These are phyloP conservation scores for Haplographium delicatum DNA, from an alignment of 495 filamentous ascomycete genomes.

Conservation along the genomic window DNA sequence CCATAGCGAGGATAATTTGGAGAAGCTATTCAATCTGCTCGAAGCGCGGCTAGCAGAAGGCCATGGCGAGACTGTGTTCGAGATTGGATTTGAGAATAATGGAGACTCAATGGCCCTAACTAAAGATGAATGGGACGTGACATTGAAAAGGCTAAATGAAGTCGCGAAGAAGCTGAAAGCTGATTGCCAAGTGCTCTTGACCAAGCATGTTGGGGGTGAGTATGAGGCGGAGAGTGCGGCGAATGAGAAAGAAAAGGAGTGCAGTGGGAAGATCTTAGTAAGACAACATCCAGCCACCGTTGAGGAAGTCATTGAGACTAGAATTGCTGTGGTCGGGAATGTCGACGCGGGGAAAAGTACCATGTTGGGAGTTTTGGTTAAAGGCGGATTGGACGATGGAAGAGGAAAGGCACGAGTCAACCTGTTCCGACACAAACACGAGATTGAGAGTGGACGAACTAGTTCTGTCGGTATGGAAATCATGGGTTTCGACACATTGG, in stretches of 20 bases:
- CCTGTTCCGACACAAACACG: conserved; percentile 96
- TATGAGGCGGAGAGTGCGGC: conserved; percentile 53
- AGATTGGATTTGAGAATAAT: conserved; percentile 87
- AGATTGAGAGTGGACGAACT: conserved; percentile 90
- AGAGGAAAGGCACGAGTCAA: conserved; percentile 92
- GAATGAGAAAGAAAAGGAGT: conserved; percentile 61
- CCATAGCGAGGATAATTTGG: conserved; percentile 52
- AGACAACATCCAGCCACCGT: conserved; percentile 65
- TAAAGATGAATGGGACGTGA: conserved; percentile 72
- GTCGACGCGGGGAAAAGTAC: conserved; percentile 97
- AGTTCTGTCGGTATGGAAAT: conserved; percentile 98
- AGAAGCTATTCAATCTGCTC: conserved; percentile 55
- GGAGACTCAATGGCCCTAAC: conserved; percentile 85
- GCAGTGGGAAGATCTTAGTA: conserved; percentile 78
- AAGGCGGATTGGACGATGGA: conserved; percentile 92
- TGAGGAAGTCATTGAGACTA: conserved; percentile 90
- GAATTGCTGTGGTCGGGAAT: conserved; percentile 96
- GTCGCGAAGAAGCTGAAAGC: conserved; percentile 63
- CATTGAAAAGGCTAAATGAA: conserved; percentile 60
- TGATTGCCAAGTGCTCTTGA: conserved; percentile 75
- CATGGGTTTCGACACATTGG: conserved; percentile 91
- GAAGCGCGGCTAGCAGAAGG: conserved; percentile 72
- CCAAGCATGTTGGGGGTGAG: conserved; percentile 80
- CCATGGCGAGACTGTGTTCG: conserved; percentile 85
- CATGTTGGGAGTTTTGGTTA: conserved; percentile 93